Conservation (phyloP, 169 alveolate genomes). For the Cryptosporidium baileyi region DNA sequence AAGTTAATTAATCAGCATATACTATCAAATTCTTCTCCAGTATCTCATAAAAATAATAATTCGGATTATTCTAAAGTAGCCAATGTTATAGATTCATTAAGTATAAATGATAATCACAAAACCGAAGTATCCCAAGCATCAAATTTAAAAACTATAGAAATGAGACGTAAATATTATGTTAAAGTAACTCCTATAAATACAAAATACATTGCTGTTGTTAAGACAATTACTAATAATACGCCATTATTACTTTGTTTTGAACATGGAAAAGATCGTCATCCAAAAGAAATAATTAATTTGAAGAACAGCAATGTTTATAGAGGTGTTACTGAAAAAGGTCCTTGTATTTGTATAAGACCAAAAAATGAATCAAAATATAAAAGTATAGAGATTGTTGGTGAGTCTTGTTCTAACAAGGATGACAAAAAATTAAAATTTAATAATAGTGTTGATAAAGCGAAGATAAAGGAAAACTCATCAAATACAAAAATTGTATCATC, state of each 20-base stretch:
- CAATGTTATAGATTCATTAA: constrained; percentile 3
- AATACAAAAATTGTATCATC: neutral
- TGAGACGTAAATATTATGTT: constrained; percentile 44
- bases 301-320: constrained; percentile 34
- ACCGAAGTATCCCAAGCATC: neutral
- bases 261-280: constrained; percentile 56
- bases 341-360: constrained; percentile 57
- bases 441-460: neutral
- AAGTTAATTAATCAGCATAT: no score
- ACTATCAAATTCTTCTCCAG: no score
- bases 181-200: constrained; percentile 61
- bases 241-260: constrained; percentile 57
- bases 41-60: neutral
- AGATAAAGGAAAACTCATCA: neutral
- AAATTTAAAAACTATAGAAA: neutral
- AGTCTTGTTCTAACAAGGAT: neutral
- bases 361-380: constrained; percentile 46
- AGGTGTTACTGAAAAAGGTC: constrained; percentile 67
- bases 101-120: no score
- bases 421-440: neutral
- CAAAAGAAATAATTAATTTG: constrained; percentile 44
- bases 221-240: constrained; percentile 48
- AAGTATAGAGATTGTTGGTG: constrained; percentile 12
- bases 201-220: constrained; percentile 56
- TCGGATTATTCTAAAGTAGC: neutral